Evolutionary conservation across 495 filamentous ascomycete species (phyloP).

Genomic region (Neurospora sp.): DNA sequence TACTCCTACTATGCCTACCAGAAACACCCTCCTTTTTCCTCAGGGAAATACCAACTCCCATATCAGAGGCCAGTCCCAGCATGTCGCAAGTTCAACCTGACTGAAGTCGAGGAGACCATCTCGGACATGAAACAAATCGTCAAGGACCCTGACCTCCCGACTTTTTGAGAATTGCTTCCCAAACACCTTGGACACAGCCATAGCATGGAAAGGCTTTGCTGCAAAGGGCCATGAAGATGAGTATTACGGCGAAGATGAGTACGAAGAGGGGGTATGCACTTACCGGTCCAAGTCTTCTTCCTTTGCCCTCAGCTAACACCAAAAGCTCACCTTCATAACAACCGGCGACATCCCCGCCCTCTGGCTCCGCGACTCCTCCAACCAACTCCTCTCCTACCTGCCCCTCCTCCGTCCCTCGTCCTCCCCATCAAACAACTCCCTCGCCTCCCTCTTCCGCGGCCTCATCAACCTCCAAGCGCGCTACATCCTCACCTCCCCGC

Average conservation of each 20-base stretch:
- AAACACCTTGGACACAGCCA: conserved; percentile 52
- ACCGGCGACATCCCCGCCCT: conserved; percentile 57
- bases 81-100: conserved; percentile 48
- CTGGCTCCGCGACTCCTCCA: conserved; percentile 55
- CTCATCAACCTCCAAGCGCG: conserved; percentile 55
- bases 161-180: conserved; percentile 53
- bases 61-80: conserved; percentile 40
- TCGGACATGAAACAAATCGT: conserved; percentile 36
- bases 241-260: conserved; percentile 6
- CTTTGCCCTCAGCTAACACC: neutral
- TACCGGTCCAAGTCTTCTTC: conserved; percentile 31
- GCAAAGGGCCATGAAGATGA: conserved; percentile 15
- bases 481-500: conserved; percentile 46
- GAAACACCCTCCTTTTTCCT: conserved; percentile 31
- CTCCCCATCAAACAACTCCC: conserved; percentile 32
- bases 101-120: conserved; percentile 42
- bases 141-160: conserved; percentile 47
- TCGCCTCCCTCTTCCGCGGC: conserved; percentile 50
- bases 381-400: conserved; percentile 53
- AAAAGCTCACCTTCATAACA: conserved; percentile 29
- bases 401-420: conserved; percentile 38
- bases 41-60: conserved; percentile 33
- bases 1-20: conserved; percentile 36
- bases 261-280: conserved; percentile 21
- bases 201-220: conserved; percentile 48